A percentile compares a stretch with the other conserved stretches of the same genome.
Evolutionary conservation across 2,329 filamentous ascomycete species (phyloP).

Genomic region (Allantophomopsis lycopodina): DNA sequence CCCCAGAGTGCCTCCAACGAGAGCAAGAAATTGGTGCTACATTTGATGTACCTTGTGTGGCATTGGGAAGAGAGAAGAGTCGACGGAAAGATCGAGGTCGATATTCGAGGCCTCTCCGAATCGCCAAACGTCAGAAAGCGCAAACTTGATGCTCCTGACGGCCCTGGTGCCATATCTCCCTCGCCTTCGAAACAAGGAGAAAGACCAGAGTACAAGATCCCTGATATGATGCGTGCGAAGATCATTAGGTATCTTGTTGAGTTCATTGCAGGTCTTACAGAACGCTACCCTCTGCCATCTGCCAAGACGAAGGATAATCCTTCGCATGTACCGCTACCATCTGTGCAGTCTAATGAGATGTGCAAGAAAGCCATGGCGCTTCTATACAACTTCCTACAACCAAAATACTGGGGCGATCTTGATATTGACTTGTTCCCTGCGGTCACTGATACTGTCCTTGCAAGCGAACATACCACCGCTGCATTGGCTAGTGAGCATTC

Average conservation of each 20-base stretch:
- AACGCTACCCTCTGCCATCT: slow-evolving; percentile 68
- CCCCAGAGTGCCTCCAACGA: slow-evolving; percentile 79
- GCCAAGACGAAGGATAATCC: slow-evolving; percentile 45
- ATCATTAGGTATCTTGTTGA: slow-evolving; percentile 92
- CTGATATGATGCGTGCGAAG: slow-evolving; percentile 53
- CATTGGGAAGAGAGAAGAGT: slow-evolving; percentile 82
- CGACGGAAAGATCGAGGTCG: slow-evolving; percentile 35
- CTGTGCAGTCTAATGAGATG: slow-evolving; percentile 56
- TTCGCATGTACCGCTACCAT: slow-evolving; percentile 29
- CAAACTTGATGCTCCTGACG: slow-evolving; percentile 43
- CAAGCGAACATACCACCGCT: slow-evolving; percentile 60
- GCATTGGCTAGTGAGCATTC: slow-evolving; percentile 43
- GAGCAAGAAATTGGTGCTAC: slow-evolving; percentile 79
- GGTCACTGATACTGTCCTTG: slow-evolving; percentile 73
- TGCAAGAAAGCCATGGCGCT: slow-evolving; percentile 75
- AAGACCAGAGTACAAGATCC: slow-evolving; percentile 53
- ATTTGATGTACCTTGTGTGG: slow-evolving; percentile 83
- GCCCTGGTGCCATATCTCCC: slow-evolving; percentile 37
- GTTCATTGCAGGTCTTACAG: slow-evolving; percentile 82
- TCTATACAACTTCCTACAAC: slow-evolving; percentile 72
- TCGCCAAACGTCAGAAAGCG: slow-evolving; percentile 67
- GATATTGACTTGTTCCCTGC: slow-evolving; percentile 87
- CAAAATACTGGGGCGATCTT: slow-evolving; percentile 81
- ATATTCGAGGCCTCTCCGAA: slow-evolving; percentile 36
- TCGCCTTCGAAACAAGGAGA: slow-evolving; percentile 39